phyloP scores from a whole-genome alignment of 2,329 filamentous ascomycete species.

The Microsporum ferrugineum region DNA sequence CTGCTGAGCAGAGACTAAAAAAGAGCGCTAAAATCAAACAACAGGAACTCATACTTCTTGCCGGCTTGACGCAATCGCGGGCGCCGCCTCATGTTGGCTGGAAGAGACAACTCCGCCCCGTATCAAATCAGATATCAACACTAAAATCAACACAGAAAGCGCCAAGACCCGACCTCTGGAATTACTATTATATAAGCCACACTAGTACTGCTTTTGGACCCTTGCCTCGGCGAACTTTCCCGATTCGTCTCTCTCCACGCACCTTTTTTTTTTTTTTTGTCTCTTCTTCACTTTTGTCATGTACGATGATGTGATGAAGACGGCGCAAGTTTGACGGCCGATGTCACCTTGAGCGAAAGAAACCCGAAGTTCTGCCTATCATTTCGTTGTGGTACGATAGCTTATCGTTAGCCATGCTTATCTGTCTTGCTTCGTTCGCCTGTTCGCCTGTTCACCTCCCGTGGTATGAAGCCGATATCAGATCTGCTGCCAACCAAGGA shows the following conservation, averaged over 20 bases:
- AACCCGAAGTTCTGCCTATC: not conserved
- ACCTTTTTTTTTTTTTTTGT: no score
- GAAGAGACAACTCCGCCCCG: not conserved
- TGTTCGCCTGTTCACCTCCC: not conserved
- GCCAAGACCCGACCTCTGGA: not conserved
- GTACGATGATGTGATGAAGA: not conserved
- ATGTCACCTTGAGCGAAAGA: not conserved
- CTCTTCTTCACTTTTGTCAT: not conserved
- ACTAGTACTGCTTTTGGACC: not conserved
- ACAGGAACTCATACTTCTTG: not conserved
- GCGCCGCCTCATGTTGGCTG: not conserved
- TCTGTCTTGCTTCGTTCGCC: not conserved
- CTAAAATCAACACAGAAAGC: not conserved
- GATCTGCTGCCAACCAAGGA: not conserved
- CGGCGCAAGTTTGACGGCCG: not conserved
- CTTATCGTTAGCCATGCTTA: not conserved
- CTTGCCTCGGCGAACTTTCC: not conserved
- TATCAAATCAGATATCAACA: not conserved
- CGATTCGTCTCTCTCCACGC: not conserved
- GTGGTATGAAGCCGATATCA: not conserved
- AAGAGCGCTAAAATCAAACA: not conserved
- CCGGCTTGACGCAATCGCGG: not conserved
- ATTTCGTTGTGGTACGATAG: not conserved
- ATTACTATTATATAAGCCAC: not conserved
- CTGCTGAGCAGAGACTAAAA: not conserved